Evolutionary conservation across 2,329 filamentous ascomycete species (phyloP), one percentile per base, ranked within the genome.

Genomic region (Fusarium sp.): DNA sequence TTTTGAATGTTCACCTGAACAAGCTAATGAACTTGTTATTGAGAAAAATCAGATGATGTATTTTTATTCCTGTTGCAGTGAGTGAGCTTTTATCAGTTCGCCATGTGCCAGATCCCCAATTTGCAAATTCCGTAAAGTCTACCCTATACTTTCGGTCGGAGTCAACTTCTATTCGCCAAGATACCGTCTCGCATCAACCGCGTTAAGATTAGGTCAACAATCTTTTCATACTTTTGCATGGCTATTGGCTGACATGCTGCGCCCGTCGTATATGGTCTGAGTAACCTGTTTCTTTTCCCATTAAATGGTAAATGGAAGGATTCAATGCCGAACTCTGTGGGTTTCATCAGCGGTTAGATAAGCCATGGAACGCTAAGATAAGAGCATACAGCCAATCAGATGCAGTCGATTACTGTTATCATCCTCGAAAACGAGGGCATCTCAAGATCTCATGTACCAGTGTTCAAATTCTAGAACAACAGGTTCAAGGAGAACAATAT

Each of bases 1-100:
- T 10, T 11, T n/a, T 11, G 16, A n/a, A 6, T 2, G 3, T 10
- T 37, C 16, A 37, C 9, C 6, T 37, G 5, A n/a, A n/a, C 4
- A 6, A 11, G 0, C 3, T 4, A n/a, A 12, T 11, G 18, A 4
- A n/a, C 10, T 31, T 14, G 2, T 2, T 30, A 14, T 4, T 11
- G 26, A 10, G 26, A 3, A 26, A 26, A 26, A 26, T 26, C 10
- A 10, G 10, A 11, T 9, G 10, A 26, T 26, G 10, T 26, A 12
- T 28, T 28, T 28, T 28, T 28, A 12, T 28, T 12, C 26, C 26
- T 28, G 2, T 28, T 28, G 26, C 26, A 28, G 26, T 28, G 4
- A 28, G 10, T 12, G 4, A 28, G 12, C 10, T 9, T 4, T 26
- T 11, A 26, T 26, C 26, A 26, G 10, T 26, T 26, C 21, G 21